phyloP scores from a whole-genome alignment of 208 protist species.

The Tritrichomonas musculus region DNA sequence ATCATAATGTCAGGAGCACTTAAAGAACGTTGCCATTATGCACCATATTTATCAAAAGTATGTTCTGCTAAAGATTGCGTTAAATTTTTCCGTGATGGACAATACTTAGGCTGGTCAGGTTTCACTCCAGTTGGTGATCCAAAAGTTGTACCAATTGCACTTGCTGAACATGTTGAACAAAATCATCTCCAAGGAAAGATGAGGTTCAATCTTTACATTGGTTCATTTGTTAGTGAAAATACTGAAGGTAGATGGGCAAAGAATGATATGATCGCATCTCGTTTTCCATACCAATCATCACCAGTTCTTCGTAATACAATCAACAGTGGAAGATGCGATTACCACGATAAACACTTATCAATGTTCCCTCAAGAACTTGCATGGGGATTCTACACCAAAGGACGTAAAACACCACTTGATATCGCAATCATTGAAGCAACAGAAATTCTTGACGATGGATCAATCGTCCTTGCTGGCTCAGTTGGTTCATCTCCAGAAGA shows the following conservation, averaged over 20 bases:
- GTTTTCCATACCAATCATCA: not conserved
- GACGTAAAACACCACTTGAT: not conserved
- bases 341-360: not conserved
- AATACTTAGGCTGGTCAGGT: not conserved
- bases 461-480: not conserved
- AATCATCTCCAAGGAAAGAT: not conserved
- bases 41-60: not conserved
- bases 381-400: slow-evolving; percentile 4
- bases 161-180: not conserved
- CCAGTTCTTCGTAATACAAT: not conserved
- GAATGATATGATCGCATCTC: not conserved
- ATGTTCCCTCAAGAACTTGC: not conserved
- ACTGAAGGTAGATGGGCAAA: not conserved
- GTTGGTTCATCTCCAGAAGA: not conserved
- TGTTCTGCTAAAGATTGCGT: not conserved
- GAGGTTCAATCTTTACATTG: not conserved
- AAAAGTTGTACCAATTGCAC: slow-evolving; percentile 5
- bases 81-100: not conserved
- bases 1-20: not conserved
- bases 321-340: not conserved
- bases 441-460: not conserved
- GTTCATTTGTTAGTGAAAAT: not conserved
- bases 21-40: not conserved
- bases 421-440: not conserved
- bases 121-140: slow-evolving; percentile 22